Percentiles rank a stretch among this genome's conserved stretches.
Conservation (phyloP, 2,329 filamentous ascomycete genomes). For the Colletotrichum godetiae region DNA sequence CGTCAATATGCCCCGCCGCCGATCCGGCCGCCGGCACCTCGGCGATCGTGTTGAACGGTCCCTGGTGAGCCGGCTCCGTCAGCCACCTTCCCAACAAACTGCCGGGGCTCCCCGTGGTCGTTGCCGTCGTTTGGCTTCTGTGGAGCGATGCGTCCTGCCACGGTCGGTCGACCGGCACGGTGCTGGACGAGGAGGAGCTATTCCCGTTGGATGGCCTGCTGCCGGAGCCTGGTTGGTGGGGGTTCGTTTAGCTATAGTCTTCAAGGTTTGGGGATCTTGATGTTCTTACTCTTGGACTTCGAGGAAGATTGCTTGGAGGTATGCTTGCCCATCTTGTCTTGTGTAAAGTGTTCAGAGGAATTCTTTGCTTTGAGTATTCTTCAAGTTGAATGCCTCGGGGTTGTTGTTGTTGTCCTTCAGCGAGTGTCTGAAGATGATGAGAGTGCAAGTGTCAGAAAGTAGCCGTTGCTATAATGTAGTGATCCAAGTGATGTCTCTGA, state of each 20-base stretch:
- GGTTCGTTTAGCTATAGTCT: neutral
- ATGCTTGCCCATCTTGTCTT: constrained; percentile 9
- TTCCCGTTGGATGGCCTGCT: neutral
- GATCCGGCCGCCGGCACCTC: constrained; percentile 26
- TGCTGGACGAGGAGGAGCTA: neutral
- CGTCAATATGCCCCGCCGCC: neutral
- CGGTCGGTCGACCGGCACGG: constrained; percentile 17
- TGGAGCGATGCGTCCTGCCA: constrained; percentile 26
- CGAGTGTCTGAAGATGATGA: too few relatives aligned
- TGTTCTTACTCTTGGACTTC: constrained; percentile 13
- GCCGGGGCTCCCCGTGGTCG: neutral
- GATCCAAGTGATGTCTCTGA: neutral
- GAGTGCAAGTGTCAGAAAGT: neutral
- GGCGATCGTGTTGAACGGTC: constrained; percentile 31
- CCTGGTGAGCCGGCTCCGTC: constrained; percentile 29
- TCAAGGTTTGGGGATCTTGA: too few relatives aligned
- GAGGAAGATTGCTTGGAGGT: constrained; percentile 11
- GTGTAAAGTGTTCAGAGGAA: neutral
- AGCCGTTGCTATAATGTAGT: neutral
- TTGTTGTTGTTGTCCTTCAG: too few relatives aligned
- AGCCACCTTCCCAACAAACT: constrained; percentile 18
- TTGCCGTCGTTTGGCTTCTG: neutral
- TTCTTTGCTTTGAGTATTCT: neutral
- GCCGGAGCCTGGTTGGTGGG: neutral
- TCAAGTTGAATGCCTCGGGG: neutral